Base-by-base conservation (phyloP, 1,139 yeast genomes). In the Saccharomycopsis hybrid region DNA sequence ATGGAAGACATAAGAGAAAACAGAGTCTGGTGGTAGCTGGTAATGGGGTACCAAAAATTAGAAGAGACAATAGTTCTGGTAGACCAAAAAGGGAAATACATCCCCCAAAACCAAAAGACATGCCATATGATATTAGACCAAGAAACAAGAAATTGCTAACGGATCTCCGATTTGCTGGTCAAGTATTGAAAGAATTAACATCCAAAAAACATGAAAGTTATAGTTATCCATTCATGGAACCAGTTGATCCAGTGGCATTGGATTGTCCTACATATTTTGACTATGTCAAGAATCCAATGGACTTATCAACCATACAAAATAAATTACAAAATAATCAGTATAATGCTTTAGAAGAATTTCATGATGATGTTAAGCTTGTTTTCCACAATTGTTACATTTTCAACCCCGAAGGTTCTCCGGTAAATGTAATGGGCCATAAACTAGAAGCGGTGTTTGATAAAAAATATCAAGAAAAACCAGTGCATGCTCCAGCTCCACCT, bases 351-450 rank as follows among this genome's bases (percentile, higher is more conserved):
- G 95, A 86, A 54, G 90, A 87, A 55, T 89, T 92, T 62, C 96
- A 85, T 62, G 70, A 69, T 37, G 98, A 92, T 63, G 78, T 92
- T 28, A 76, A 88, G 52, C 74, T 89, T 54, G 86, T 92, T 57
- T 89, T 92, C 69, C 72, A 77, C 55, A 92, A 92, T 68, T 92
- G 98, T 69, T 92, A 87, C 66, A 74, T 76, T 28, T 92, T 92
- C 70, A 94, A 92, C 65, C 97, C 98, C 1, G 96, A 87, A 60
- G 96, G 96, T 5, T 82, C 96, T 8, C 95, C 95, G 44, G 98
- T 94, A 39, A 88, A 90, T 65, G 77, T 80, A 76, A 86, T 92
- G 96, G 98, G 98, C 29, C 95, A 87, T 63, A 78, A 88, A 59
- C 71, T 92, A 54, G 97, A 92, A 65, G 81, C 81, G 30, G 77